phyloP scores from a whole-genome alignment of 2,329 filamentous ascomycete genomes.

The Alternaria arbusti region DNA sequence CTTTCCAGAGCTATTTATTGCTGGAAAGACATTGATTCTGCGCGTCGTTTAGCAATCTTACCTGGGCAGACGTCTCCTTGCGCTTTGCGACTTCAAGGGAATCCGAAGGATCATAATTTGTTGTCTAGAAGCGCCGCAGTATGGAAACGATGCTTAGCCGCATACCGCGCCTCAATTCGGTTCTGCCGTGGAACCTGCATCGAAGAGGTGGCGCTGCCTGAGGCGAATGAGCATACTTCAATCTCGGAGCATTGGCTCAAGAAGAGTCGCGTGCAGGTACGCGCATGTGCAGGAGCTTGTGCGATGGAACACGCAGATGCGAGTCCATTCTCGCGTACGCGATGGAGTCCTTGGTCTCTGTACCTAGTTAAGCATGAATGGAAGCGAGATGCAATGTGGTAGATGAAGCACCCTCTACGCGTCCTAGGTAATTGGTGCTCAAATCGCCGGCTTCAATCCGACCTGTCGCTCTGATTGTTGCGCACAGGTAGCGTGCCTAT shows the following conservation, averaged over 20 bases:
- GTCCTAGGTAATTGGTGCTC: background rate
- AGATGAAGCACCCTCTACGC: background rate
- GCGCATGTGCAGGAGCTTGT: background rate
- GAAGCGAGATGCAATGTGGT: background rate
- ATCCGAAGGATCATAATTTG: background rate
- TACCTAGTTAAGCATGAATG: background rate
- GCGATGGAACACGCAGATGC: background rate
- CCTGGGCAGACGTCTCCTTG: background rate
- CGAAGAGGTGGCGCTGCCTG: background rate
- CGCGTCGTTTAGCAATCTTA: background rate
- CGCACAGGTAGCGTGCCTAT: background rate
- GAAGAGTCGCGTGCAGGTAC: background rate
- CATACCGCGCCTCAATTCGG: slow-evolving; percentile 1
- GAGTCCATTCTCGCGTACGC: background rate
- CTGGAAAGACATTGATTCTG: background rate
- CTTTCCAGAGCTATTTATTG: background rate
- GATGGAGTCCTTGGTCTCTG: background rate
- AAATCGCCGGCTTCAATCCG: background rate
- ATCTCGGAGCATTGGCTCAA: background rate
- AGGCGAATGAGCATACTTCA: background rate
- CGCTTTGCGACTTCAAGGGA: background rate
- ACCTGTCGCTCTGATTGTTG: background rate
- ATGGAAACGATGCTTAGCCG: background rate
- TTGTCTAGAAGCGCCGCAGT: background rate
- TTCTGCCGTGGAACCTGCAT: background rate